Evolutionary conservation across 495 filamentous ascomycete genomes (phyloP).

Genomic region (Tetracladium marchalianum): DNA sequence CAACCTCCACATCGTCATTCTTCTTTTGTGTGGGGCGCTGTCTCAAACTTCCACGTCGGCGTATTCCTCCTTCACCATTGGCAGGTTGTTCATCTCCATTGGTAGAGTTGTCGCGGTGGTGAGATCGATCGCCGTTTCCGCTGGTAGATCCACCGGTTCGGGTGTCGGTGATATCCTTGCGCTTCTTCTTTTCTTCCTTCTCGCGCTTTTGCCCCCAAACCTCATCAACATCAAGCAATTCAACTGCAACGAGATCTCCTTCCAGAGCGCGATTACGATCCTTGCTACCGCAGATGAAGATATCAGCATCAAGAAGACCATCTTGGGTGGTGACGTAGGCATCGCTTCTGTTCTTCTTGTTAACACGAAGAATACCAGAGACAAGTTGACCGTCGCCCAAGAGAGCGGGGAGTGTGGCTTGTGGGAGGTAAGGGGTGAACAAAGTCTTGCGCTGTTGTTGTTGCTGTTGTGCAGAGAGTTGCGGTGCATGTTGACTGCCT

Average conservation of each 20-base stretch:
- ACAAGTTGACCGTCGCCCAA: constrained; percentile 89
- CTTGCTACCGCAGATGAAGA: constrained; percentile 99
- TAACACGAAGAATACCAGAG: constrained; percentile 91
- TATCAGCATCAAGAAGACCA: constrained; percentile 82
- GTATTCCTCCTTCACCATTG: constrained; percentile 65
- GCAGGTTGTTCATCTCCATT: constrained; percentile 56
- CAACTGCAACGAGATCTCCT: constrained; percentile 89
- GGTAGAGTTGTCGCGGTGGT: constrained; percentile 30
- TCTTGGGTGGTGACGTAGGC: constrained; percentile 93
- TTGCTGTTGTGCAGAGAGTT: constrained; percentile 53
- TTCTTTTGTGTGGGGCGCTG: constrained; percentile 99
- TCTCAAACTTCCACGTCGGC: constrained; percentile 84
- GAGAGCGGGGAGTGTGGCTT: constrained; percentile 86
- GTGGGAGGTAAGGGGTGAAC: constrained; percentile 95
- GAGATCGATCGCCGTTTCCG: constrained; percentile 54
- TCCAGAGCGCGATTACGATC: constrained; percentile 93
- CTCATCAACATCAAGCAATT: constrained; percentile 95
- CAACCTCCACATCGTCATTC: constrained; percentile 98
- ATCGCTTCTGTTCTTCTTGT: constrained; percentile 99
- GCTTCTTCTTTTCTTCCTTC: constrained; percentile 99
- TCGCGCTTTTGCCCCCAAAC: constrained; percentile 98
- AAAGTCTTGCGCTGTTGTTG: constrained; percentile 96
- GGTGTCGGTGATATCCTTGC: constrained; percentile 94
- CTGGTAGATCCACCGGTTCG: constrained; percentile 61
- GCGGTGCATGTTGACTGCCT: constrained; percentile 68